Conservation (phyloP, 1,139 yeast genomes). For the Candida neerlandica region DNA sequence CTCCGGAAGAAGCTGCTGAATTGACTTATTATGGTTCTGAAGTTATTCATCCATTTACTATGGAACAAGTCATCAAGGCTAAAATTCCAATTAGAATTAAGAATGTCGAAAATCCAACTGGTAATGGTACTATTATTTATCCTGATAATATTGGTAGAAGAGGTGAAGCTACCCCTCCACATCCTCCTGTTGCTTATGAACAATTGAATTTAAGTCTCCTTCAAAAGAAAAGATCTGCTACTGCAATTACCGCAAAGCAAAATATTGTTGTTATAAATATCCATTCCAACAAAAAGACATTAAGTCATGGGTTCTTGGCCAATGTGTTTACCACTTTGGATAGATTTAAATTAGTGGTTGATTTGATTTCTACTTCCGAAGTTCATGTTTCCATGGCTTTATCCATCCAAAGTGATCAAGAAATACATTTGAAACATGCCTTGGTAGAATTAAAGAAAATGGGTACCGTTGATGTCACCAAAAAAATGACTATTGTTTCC, state of each 20-base stretch:
- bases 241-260: constrained; percentile 95
- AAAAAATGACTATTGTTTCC: constrained; percentile 87
- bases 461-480: constrained; percentile 88
- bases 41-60: constrained; percentile 97
- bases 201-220: constrained; percentile 47
- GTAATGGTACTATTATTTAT: constrained; percentile 88
- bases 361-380: constrained; percentile 93
- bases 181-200: constrained; percentile 82
- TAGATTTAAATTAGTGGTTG: constrained; percentile 84
- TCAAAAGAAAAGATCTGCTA: constrained; percentile 74
- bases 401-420: constrained; percentile 69
- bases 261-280: constrained; percentile 90
- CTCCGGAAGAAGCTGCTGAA: constrained; percentile 99
- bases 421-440: constrained; percentile 64
- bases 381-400: constrained; percentile 98
- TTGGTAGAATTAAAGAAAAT: constrained; percentile 73
- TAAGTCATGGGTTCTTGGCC: constrained; percentile 94
- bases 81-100: constrained; percentile 95
- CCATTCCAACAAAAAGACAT: constrained; percentile 89
- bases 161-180: constrained; percentile 92
- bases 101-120: constrained; percentile 89
- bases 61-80: constrained; percentile 97
- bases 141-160: constrained; percentile 85
- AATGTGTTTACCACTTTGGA: constrained; percentile 86
- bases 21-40: constrained; percentile 96